These are phyloP conservation scores for Metarhizium humberi DNA, from an alignment of 2,329 filamentous ascomycete species.

Conservation along the genomic window DNA sequence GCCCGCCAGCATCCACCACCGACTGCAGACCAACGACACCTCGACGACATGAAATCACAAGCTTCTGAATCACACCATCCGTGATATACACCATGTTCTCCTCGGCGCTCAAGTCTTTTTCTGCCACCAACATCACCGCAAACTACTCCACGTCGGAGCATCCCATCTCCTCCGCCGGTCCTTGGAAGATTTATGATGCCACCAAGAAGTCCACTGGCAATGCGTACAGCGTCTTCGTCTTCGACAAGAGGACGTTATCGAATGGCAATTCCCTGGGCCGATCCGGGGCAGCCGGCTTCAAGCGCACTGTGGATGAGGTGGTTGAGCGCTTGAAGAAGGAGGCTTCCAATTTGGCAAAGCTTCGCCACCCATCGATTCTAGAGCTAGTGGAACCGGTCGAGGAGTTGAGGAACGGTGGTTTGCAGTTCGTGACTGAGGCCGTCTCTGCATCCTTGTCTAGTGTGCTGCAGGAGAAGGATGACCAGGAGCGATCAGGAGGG, in stretches of 20 bases:
- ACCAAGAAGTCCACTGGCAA: slow-evolving; percentile 95
- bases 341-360: slow-evolving; percentile 74
- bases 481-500: slow-evolving; percentile 65
- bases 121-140: slow-evolving; percentile 77
- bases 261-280: slow-evolving; percentile 29
- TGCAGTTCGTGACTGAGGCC: slow-evolving; percentile 92
- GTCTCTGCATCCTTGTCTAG: slow-evolving; percentile 83
- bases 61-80: slow-evolving; percentile 9
- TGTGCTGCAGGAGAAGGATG: slow-evolving; percentile 79
- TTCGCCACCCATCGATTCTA: slow-evolving; percentile 85
- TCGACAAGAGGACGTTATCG: slow-evolving; percentile 75
- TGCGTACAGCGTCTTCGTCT: slow-evolving; percentile 83
- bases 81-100: slow-evolving; percentile 63
- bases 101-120: slow-evolving; percentile 86
- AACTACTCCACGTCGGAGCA: slow-evolving; percentile 79
- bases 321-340: slow-evolving; percentile 87
- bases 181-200: slow-evolving; percentile 96
- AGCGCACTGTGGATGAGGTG: slow-evolving; percentile 79
- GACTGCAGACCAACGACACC: background rate
- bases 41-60: slow-evolving; percentile 18
- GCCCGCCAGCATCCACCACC: background rate
- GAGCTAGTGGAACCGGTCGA: slow-evolving; percentile 93
- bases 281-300: slow-evolving; percentile 53
- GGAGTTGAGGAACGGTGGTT: slow-evolving; percentile 79
- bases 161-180: slow-evolving; percentile 71